phyloP scores from a whole-genome alignment of 225 moss, liverwort and hornwort species.

The Climacium dendroides region DNA sequence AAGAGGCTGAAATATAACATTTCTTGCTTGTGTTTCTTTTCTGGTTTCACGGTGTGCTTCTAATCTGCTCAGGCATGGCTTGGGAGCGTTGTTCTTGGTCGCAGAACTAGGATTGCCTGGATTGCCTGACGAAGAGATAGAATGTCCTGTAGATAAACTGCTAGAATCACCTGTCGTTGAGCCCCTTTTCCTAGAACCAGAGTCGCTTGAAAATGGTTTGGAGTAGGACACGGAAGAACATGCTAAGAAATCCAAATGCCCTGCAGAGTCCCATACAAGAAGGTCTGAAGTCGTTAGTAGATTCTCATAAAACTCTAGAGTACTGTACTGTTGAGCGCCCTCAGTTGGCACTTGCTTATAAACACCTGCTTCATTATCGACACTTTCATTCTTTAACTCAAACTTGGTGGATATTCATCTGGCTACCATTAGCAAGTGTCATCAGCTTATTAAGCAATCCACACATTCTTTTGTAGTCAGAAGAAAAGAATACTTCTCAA shows the following conservation, averaged over 20 bases:
- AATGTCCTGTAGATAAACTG: neutral
- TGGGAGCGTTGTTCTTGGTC: neutral
- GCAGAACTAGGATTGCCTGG: neutral
- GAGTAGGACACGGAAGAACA: neutral
- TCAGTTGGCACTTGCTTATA: neutral
- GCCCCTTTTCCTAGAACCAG: neutral
- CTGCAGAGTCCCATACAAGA: neutral
- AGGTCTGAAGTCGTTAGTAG: neutral
- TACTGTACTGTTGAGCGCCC: too few species aligned
- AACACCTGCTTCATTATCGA: neutral
- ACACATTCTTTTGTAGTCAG: neutral
- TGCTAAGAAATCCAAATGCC: constrained; percentile 10
- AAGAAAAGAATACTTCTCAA: neutral
- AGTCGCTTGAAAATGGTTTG: neutral
- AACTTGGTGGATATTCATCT: neutral
- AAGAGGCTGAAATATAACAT: neutral
- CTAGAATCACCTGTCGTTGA: neutral
- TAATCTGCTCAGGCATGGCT: neutral
- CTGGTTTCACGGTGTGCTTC: neutral
- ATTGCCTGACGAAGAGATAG: neutral
- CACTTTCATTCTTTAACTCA: neutral
- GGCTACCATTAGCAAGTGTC: neutral
- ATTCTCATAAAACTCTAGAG: neutral
- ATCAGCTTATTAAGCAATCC: neutral
- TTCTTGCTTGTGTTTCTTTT: neutral